A percentile compares a stretch with the other conserved stretches of the same genome.
Evolutionary conservation across 1,139 yeast genomes (phyloP).

Genomic region (Debaryomyces robertsiae): DNA sequence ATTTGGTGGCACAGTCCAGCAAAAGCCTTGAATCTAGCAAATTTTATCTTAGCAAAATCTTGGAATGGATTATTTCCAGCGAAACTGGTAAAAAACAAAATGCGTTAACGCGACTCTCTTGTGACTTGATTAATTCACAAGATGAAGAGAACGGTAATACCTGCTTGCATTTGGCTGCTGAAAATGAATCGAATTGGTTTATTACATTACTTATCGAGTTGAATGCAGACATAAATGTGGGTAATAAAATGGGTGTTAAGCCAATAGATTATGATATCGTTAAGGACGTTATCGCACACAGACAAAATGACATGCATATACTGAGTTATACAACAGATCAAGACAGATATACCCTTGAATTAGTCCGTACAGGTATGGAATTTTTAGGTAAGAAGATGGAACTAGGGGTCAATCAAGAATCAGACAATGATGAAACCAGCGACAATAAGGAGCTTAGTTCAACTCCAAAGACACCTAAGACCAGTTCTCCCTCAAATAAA

Average conservation of each 20-base stretch:
- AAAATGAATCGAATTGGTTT: conserved; percentile 80
- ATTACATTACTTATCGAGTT: conserved; percentile 79
- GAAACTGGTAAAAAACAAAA: conserved; percentile 35
- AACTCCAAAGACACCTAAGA: background rate
- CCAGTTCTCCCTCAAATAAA: conserved; percentile 27
- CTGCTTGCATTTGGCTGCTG: conserved; percentile 85
- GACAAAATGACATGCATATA: conserved; percentile 11
- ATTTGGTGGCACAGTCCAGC: conserved; percentile 31
- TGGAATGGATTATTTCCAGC: conserved; percentile 71
- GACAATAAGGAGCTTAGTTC: background rate
- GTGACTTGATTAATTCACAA: conserved; percentile 69
- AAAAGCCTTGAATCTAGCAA: conserved; percentile 43
- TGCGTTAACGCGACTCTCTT: conserved; percentile 62
- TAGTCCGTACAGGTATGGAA: conserved; percentile 39
- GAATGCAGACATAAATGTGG: conserved; percentile 78
- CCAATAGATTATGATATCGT: conserved; percentile 83
- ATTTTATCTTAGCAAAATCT: conserved; percentile 72
- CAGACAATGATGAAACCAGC: conserved; percentile 9
- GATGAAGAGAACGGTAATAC: conserved; percentile 84
- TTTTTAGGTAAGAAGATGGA: conserved; percentile 35
- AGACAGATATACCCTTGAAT: conserved; percentile 35
- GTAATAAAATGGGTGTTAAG: conserved; percentile 82
- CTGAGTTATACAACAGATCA: conserved; percentile 14
- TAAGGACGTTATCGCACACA: conserved; percentile 28
- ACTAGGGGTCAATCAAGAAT: conserved; percentile 19